Evolutionary conservation across 495 filamentous ascomycete genomes (phyloP).

Genomic region (Aspergillus avenaceus): DNA sequence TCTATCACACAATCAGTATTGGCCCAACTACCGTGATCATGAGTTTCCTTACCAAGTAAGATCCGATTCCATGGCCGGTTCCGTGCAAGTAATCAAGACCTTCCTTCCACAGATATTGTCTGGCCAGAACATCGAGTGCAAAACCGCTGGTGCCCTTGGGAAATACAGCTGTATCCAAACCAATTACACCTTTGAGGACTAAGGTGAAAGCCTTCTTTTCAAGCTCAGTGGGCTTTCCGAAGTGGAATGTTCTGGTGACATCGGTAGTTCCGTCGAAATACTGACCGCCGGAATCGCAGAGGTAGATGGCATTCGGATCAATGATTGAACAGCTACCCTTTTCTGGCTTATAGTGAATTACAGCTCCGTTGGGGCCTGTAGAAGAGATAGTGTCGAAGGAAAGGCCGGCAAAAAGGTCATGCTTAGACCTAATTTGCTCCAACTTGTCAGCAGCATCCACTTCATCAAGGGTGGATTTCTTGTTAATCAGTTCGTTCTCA

Average conservation of each 20-base stretch:
- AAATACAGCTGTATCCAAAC: conserved; percentile 80
- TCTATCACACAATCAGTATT: conserved; percentile 42
- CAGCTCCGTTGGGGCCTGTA: conserved; percentile 88
- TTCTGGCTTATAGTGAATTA: conserved; percentile 97
- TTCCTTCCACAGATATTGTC: conserved; percentile 88
- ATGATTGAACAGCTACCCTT: conserved; percentile 75
- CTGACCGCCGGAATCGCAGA: conserved; percentile 96
- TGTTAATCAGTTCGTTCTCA: conserved; percentile 75
- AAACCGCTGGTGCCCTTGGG: conserved; percentile 94
- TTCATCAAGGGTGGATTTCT: conserved; percentile 76
- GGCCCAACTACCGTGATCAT: neutral
- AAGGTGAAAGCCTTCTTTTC: conserved; percentile 92
- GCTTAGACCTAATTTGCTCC: conserved; percentile 74
- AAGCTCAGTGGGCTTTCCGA: conserved; percentile 76
- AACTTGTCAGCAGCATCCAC: conserved; percentile 88
- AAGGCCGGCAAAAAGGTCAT: conserved; percentile 81
- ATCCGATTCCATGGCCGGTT: conserved; percentile 95
- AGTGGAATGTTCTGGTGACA: conserved; percentile 90
- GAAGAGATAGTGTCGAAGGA: conserved; percentile 97
- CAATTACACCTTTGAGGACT: conserved; percentile 94
- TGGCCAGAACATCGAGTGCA: conserved; percentile 82
- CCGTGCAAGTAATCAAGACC: conserved; percentile 96
- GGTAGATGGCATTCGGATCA: conserved; percentile 83
- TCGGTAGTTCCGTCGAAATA: conserved; percentile 96
- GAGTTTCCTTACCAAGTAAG: conserved; percentile 57